Evolutionary conservation across 805 yeast genomes (phyloP).

Genomic region (Metschnikowia chrysomelidarum): DNA sequence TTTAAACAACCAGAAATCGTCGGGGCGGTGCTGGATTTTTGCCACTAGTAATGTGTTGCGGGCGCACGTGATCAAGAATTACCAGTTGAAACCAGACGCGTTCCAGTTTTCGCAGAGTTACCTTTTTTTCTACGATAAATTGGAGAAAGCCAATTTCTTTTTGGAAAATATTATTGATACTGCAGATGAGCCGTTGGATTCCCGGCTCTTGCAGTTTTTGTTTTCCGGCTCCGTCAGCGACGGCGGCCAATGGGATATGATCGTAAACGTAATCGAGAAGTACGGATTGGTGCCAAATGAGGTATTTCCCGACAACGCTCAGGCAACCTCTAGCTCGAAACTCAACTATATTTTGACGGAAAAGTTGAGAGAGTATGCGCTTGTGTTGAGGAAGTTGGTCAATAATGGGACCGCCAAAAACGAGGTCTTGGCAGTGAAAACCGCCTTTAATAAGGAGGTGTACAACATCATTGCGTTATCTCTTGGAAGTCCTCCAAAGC

Average conservation of each 20-base stretch:
- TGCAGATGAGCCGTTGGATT: slow-evolving; percentile 60
- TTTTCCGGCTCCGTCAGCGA: slow-evolving; percentile 68
- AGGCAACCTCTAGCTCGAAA: slow-evolving; percentile 50
- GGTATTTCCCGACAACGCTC: slow-evolving; percentile 66
- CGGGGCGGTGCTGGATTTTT: slow-evolving; percentile 89
- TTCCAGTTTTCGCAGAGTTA: slow-evolving; percentile 78
- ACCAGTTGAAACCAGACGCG: slow-evolving; percentile 50
- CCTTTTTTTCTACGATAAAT: slow-evolving; percentile 79
- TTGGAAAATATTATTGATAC: slow-evolving; percentile 75
- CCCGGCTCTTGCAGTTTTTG: slow-evolving; percentile 66
- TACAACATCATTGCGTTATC: slow-evolving; percentile 65
- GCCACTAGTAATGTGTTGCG: slow-evolving; percentile 78
- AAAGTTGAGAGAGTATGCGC: slow-evolving; percentile 76
- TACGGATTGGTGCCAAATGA: slow-evolving; percentile 80
- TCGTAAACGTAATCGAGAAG: slow-evolving; percentile 70
- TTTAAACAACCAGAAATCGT: slow-evolving; percentile 58
- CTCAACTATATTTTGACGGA: slow-evolving; percentile 65
- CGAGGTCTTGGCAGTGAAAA: slow-evolving; percentile 34
- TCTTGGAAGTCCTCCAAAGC: slow-evolving; percentile 78
- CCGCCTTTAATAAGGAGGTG: slow-evolving; percentile 53
- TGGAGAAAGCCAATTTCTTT: slow-evolving; percentile 81
- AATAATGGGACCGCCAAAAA: slow-evolving; percentile 41
- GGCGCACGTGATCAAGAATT: slow-evolving; percentile 55
- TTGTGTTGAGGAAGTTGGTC: slow-evolving; percentile 54
- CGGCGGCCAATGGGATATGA: slow-evolving; percentile 90